These are phyloP conservation scores for Fusarium cyanostomum DNA, from an alignment of 2,329 filamentous ascomycete species.

Conservation along the genomic window DNA sequence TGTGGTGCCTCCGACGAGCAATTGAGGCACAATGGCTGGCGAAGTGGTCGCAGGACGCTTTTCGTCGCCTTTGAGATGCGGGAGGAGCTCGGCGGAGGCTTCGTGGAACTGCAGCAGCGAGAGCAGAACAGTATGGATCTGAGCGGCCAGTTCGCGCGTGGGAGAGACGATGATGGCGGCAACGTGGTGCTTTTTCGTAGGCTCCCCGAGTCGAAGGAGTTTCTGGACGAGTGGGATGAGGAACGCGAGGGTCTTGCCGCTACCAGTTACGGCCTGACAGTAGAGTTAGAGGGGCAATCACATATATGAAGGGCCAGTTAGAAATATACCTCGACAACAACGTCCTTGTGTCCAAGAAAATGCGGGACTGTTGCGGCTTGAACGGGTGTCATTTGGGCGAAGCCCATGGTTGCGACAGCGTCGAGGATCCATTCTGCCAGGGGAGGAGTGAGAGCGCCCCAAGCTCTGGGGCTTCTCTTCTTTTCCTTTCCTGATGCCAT, in stretches of 20 bases:
- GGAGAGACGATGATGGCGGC: conserved; percentile 92
- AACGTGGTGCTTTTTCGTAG: conserved; percentile 88
- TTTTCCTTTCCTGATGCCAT: conserved; percentile 49
- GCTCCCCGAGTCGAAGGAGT: conserved; percentile 80
- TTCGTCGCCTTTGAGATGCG: conserved; percentile 63
- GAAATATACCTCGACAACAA: conserved; percentile 78
- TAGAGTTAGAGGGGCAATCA: background rate
- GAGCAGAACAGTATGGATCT: conserved; percentile 84
- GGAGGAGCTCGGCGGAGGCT: conserved; percentile 74
- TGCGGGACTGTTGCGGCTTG: conserved; percentile 91
- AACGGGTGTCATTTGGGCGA: conserved; percentile 90
- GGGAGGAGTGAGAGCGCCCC: conserved; percentile 51
- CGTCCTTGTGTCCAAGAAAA: conserved; percentile 89
- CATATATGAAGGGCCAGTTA: fast-evolving
- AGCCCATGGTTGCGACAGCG: conserved; percentile 85
- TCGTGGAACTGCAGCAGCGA: conserved; percentile 84
- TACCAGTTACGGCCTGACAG: conserved; percentile 81
- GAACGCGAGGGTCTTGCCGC: conserved; percentile 89
- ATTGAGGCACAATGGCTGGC: conserved; percentile 79
- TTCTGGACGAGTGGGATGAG: conserved; percentile 85
- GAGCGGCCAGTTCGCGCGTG: conserved; percentile 86
- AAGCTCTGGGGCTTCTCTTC: conserved; percentile 61
- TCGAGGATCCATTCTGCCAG: conserved; percentile 80
- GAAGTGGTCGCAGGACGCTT: conserved; percentile 59
- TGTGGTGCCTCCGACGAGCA: conserved; percentile 82